These are phyloP conservation scores for Metschnikowia baotianmanensis DNA, from an alignment of 805 yeast genomes.

Conservation along the genomic window DNA sequence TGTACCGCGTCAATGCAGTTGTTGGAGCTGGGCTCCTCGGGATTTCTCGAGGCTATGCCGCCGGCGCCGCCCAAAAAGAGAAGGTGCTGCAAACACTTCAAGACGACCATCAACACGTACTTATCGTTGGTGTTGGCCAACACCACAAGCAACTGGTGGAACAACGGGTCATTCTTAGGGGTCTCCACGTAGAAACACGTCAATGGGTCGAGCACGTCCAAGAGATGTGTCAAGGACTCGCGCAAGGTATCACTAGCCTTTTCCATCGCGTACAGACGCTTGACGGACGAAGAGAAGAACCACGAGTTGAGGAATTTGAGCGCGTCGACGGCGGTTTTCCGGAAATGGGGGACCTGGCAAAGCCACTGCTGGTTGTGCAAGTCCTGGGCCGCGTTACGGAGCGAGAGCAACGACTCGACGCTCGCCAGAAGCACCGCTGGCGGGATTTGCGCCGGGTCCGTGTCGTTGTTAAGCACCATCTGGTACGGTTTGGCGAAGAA, in stretches of 20 bases:
- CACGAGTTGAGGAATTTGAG: constrained; percentile 40
- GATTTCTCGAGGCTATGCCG: constrained; percentile 11
- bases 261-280: constrained; percentile 18
- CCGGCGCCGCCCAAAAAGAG: constrained; percentile 44
- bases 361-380: constrained; percentile 76
- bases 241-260: constrained; percentile 35
- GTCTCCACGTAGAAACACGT: constrained; percentile 81
- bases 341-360: constrained; percentile 51
- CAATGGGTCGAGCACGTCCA: constrained; percentile 82
- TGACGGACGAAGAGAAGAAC: constrained; percentile 19
- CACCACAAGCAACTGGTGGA: constrained; percentile 52
- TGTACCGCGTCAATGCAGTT: constrained; percentile 42
- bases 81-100: constrained; percentile 77
- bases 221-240: constrained; percentile 63
- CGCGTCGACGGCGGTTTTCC: constrained; percentile 43
- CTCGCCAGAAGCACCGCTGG: constrained; percentile 26
- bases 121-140: constrained; percentile 62
- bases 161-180: constrained; percentile 64
- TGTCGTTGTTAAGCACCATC: constrained; percentile 16
- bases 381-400: constrained; percentile 84
- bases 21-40: constrained; percentile 27
- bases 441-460: constrained; percentile 13
- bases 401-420: constrained; percentile 54
- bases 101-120: constrained; percentile 60
- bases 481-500: constrained; percentile 37